These are phyloP conservation scores for Cyclostephanos invisitatus DNA, from an alignment of 108 stramenopile species.

Conservation along the genomic window DNA sequence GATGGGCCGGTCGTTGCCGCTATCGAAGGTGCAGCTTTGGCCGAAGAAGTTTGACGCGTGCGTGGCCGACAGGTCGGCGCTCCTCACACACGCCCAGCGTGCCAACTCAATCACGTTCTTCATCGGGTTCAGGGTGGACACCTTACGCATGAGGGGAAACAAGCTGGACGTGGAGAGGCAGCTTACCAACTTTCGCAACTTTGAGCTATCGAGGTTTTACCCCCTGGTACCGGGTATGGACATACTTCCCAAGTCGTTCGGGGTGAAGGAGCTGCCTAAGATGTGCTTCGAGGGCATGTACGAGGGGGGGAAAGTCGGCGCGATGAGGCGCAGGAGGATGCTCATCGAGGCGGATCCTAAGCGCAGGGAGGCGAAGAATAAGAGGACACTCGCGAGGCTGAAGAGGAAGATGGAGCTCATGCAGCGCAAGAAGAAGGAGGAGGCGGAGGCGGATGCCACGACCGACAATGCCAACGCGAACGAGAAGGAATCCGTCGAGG, in stretches of 20 bases:
- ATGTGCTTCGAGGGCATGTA: conserved; percentile 80
- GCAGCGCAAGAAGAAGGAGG: conserved; percentile 62
- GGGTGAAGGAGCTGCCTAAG: conserved; percentile 73
- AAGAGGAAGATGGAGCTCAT: conserved; percentile 84
- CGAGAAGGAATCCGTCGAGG: conserved; percentile 23
- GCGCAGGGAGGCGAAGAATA: conserved; percentile 64
- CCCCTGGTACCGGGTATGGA: conserved; percentile 83
- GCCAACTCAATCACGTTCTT: conserved; percentile 82
- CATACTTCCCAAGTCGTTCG: conserved; percentile 71
- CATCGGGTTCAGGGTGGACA: conserved; percentile 82
- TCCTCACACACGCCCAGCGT: conserved; percentile 77
- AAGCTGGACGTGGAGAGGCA: conserved; percentile 83
- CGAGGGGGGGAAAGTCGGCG: conserved; percentile 80
- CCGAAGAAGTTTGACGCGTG: conserved; percentile 88
- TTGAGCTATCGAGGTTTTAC: conserved; percentile 74
- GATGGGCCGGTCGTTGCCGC: conserved; percentile 76
- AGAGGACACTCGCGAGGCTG: conserved; percentile 60
- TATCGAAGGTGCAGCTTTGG: conserved; percentile 87
- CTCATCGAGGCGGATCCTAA: conserved; percentile 78
- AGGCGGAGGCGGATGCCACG: conserved; percentile 21
- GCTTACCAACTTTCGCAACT: conserved; percentile 83
- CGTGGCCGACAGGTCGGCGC: conserved; percentile 71
- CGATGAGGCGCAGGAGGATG: conserved; percentile 81
- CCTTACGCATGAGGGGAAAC: conserved; percentile 79
- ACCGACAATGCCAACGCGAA: conserved; percentile 26